Conservation (phyloP, 139 green algal genomes). For the Pleodorina starrii region DNA sequence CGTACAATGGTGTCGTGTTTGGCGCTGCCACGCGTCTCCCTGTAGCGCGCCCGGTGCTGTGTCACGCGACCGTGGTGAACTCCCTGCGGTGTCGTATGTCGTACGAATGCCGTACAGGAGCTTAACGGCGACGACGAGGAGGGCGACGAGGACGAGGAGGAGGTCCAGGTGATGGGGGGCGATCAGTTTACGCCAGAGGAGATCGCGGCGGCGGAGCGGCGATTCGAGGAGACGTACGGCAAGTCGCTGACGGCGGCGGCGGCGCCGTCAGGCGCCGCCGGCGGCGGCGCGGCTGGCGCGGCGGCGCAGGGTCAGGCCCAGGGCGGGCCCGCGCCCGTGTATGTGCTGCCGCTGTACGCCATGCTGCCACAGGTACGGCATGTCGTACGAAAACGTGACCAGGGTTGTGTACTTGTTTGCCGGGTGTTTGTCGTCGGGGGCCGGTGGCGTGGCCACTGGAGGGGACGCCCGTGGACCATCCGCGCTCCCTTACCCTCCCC, state of each 20-base stretch:
- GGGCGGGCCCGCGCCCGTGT: conserved; percentile 58
- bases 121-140: conserved; percentile 57
- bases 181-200: conserved; percentile 81
- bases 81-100: too few species aligned
- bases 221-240: conserved; percentile 71
- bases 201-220: conserved; percentile 77
- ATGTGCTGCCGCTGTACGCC: conserved; percentile 97
- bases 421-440: too few species aligned
- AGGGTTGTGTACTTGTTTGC: too few species aligned
- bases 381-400: neutral
- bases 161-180: conserved; percentile 77
- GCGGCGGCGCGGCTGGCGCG: neutral
- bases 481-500: too few species aligned
- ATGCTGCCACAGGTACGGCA: conserved; percentile 78
- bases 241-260: neutral
- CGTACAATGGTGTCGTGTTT: too few species aligned
- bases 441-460: too few species aligned
- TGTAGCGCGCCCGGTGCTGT: too few species aligned
- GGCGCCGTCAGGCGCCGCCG: neutral
- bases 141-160: conserved; percentile 70
- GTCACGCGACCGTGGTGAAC: too few species aligned
- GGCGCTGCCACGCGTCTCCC: too few species aligned
- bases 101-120: too few species aligned
- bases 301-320: neutral
- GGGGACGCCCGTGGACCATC: too few species aligned